Conservation (phyloP, 805 yeast genomes). For the Saccharomycopsis schoenii region DNA sequence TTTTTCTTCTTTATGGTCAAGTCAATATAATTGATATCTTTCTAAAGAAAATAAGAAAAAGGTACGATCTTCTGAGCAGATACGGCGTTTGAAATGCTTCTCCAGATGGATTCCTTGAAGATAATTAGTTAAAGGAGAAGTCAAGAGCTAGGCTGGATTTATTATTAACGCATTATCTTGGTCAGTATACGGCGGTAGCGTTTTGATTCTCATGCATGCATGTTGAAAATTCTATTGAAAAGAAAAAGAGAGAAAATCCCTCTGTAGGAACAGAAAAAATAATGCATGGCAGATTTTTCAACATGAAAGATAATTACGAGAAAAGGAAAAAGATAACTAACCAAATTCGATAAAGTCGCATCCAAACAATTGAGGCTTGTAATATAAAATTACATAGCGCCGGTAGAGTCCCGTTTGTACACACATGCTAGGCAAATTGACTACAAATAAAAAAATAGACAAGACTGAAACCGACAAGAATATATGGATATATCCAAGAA, state of each 20-base stretch:
- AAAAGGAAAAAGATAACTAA: background rate
- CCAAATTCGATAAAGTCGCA: background rate
- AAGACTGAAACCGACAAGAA: background rate
- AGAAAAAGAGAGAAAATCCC: background rate
- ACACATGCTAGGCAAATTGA: background rate
- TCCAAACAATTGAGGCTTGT: background rate
- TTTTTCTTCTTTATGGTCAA: background rate
- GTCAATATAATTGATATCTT: background rate
- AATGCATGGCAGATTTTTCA: background rate
- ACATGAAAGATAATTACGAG: background rate
- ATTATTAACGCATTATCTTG: background rate
- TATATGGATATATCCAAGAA: background rate
- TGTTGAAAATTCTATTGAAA: background rate
- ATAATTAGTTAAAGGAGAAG: too few relatives aligned
- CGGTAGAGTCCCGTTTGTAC: background rate
- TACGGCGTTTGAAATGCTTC: too few relatives aligned
- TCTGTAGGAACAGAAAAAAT: background rate
- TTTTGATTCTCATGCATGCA: background rate
- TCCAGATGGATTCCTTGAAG: too few relatives aligned
- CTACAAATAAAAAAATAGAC: too few relatives aligned
- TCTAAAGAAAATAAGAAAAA: background rate
- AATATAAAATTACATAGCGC: background rate
- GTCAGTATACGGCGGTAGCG: background rate
- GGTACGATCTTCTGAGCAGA: background rate
- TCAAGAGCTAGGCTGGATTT: background rate